Percentiles rank a stretch among this genome's conserved stretches.
Conservation (phyloP, 1,139 yeast species). For the Candida dubliniensis region DNA sequence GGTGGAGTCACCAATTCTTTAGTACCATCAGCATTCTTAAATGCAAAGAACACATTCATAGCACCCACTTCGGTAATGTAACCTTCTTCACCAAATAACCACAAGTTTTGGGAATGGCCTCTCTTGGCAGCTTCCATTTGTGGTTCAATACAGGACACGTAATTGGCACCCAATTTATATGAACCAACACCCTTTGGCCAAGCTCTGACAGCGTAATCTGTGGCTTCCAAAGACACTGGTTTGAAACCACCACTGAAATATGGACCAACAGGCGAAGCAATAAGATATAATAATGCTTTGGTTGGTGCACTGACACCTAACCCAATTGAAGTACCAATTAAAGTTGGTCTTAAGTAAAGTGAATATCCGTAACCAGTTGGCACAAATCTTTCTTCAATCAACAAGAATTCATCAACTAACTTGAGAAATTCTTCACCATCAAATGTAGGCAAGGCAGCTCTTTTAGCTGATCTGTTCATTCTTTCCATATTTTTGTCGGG, state of each 20-base stretch:
- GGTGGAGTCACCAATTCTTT: conserved; percentile 96
- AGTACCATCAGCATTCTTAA: conserved; percentile 70
- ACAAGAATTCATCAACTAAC: conserved; percentile 71
- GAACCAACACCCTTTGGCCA: conserved; percentile 99
- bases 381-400: conserved; percentile 71
- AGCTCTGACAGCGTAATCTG: conserved; percentile 92
- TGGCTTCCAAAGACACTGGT: conserved; percentile 91
- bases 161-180: conserved; percentile 94
- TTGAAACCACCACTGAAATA: conserved; percentile 88
- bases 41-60: conserved; percentile 90
- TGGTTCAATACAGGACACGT: conserved; percentile 92
- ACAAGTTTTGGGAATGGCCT: conserved; percentile 93
- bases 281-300: conserved; percentile 77
- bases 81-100: conserved; percentile 93
- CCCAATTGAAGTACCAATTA: conserved; percentile 87
- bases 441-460: conserved; percentile 85
- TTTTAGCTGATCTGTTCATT: conserved; percentile 82
- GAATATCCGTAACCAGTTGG: conserved; percentile 88
- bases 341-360: conserved; percentile 87
- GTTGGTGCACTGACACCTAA: conserved; percentile 83
- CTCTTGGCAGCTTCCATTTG: conserved; percentile 82
- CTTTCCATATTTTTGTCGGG: conserved; percentile 89
- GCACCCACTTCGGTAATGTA: conserved; percentile 95
- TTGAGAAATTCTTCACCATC: conserved; percentile 75
- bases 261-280: conserved; percentile 96